These are phyloP conservation scores for Penicillium odoratum DNA, from an alignment of 495 filamentous ascomycete genomes.

Conservation along the genomic window DNA sequence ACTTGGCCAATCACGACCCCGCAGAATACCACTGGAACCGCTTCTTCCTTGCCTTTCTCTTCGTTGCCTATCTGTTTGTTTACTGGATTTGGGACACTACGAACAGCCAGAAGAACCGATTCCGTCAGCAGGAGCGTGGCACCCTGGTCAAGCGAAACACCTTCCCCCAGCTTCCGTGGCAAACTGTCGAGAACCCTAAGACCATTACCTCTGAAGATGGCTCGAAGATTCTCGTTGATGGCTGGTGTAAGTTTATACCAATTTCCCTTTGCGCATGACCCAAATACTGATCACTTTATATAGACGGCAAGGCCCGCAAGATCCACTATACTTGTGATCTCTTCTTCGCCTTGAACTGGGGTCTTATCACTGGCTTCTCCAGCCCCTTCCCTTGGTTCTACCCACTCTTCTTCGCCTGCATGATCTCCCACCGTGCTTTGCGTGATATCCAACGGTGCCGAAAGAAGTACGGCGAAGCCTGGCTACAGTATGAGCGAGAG, in stretches of 20 bases:
- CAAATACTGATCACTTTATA: conserved; percentile 1
- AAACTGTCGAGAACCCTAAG: conserved; percentile 80
- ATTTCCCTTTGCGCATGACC: neutral
- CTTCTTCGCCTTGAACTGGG: conserved; percentile 70
- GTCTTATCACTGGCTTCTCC: conserved; percentile 63
- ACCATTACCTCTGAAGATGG: conserved; percentile 78
- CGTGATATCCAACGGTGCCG: conserved; percentile 85
- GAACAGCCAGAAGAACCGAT: conserved; percentile 95
- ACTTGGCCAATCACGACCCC: conserved; percentile 85
- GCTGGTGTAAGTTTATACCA: conserved; percentile 68
- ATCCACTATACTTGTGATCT: conserved; percentile 93
- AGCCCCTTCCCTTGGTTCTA: conserved; percentile 98
- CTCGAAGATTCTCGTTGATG: conserved; percentile 80
- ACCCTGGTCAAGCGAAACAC: conserved; percentile 69
- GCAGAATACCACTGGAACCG: conserved; percentile 78
- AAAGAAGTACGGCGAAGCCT: conserved; percentile 88
- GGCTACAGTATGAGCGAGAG: conserved; percentile 82
- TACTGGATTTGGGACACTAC: conserved; percentile 92
- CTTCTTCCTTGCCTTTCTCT: conserved; percentile 63
- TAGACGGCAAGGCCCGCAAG: conserved; percentile 83
- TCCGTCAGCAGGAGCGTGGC: conserved; percentile 79
- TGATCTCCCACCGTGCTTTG: conserved; percentile 88
- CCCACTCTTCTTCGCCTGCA: conserved; percentile 81
- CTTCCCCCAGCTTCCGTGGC: conserved; percentile 95
- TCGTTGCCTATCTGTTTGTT: conserved; percentile 72